Base-by-base conservation (phyloP, 2,329 filamentous ascomycete species). In the Gaeumannomyces sp. region DNA sequence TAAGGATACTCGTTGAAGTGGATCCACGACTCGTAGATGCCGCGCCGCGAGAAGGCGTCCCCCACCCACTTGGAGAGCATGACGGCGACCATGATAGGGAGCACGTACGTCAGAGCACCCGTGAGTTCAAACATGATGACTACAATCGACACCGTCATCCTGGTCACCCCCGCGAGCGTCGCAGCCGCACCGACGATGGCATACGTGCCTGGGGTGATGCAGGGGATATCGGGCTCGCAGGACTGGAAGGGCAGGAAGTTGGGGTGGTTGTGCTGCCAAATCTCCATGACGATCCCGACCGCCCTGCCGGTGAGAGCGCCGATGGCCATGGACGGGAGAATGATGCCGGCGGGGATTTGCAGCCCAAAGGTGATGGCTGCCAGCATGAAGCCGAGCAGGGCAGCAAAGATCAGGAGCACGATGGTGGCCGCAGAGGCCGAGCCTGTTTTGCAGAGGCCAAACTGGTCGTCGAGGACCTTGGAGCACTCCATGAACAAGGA, bases 71-170 rank as follows among this genome's bases (percentile, higher is more conserved):
- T 99, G 68, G 91, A 91, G 59, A 98, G 84, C 93, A 99, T 96
- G 73, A 99, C 95, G 59, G 93, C 93, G 68, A 99, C 91, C 95
- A 99, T 99, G 76, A 98, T 99, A 64, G 95, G 95, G 10, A 99
- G 86, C 61, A 99, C 94, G 73, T 98, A 99, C 1, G 93, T 97
- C 66, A 98, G 80, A 8, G 95, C 95, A n/a, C 95, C 95, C 0
- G 95, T 99, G 61, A 99, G 84, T 77, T 99, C 95, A 73, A 98
- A 98, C 95, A 99, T 98, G 76, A 99, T 99, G 72, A 99, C 95
- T 5, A 99, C 94, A 69, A 99, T 97, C 16, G 93, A 97, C 14
- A 97, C 93, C 0, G 95, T 99, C 88, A 99, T 96, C 70, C 94
- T 87, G 25, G 94, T 98, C 50, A 96, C 92, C 61, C 95, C 95